phyloP scores from a whole-genome alignment of 371 early-diverging fungal species.

The Mortierella sp. region DNA sequence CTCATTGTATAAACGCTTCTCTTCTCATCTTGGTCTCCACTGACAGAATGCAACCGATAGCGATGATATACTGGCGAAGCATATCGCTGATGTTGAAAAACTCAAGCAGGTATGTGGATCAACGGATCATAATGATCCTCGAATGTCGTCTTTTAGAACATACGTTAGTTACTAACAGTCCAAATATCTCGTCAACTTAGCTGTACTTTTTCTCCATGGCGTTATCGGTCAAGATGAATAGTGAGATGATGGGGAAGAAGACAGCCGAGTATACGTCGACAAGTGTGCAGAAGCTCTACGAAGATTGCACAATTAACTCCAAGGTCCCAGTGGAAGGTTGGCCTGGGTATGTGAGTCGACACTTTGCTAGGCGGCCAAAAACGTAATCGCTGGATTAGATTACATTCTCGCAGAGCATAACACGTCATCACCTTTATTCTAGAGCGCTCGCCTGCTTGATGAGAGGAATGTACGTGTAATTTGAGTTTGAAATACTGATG shows the following conservation, averaged over 20 bases:
- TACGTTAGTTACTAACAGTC: background rate
- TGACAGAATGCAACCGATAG: conserved; percentile 3
- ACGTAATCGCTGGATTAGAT: background rate
- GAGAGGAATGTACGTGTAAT: background rate
- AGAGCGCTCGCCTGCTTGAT: background rate
- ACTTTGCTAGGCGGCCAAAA: conserved; percentile 28
- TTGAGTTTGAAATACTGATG: too few relatives aligned
- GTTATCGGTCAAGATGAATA: conserved; percentile 54
- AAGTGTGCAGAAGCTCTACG: conserved; percentile 50
- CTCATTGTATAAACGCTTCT: background rate
- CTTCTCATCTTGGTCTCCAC: background rate
- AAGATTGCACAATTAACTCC: conserved; percentile 33
- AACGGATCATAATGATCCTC: background rate
- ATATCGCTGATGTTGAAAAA: conserved; percentile 20
- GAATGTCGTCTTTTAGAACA: background rate
- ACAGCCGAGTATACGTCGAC: conserved; percentile 40
- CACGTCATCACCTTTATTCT: background rate
- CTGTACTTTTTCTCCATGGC: conserved; percentile 56
- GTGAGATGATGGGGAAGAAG: conserved; percentile 46
- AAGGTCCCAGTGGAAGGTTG: conserved; percentile 52
- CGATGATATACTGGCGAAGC: conserved; percentile 21
- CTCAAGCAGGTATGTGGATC: conserved; percentile 15
- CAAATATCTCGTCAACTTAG: conserved; percentile 4
- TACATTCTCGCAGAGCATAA: background rate
- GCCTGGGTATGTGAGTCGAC: conserved; percentile 50